A percentile compares a stretch with the other conserved stretches of the same genome.
phyloP scores from a whole-genome alignment of 768 basidiomycete species.

The Mycena epipterygia region DNA sequence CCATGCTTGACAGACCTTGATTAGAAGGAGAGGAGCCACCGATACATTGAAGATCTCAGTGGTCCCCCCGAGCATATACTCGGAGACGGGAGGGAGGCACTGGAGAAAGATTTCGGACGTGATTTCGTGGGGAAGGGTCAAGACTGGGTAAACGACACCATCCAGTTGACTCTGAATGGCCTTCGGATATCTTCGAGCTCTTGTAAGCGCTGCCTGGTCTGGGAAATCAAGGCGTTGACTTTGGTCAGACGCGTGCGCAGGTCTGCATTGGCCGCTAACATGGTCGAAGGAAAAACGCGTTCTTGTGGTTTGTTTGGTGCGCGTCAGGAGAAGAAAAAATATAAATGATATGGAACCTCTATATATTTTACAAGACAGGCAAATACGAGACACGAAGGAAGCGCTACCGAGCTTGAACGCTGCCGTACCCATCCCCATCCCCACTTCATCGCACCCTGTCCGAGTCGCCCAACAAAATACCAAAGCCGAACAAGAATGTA shows the following conservation, averaged over 20 bases:
- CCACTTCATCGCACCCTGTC: too few species aligned
- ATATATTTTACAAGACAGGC: too few species aligned
- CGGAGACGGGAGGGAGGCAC: conserved; percentile 3
- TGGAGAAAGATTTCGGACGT: conserved; percentile 8
- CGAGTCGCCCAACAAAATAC: too few species aligned
- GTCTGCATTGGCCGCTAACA: neutral
- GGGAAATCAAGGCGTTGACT: neutral
- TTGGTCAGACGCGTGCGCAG: neutral
- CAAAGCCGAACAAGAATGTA: too few species aligned
- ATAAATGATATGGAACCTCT: too few species aligned
- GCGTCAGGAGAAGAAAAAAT: too few species aligned
- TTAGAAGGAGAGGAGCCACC: conserved; percentile 38
- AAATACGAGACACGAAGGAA: too few species aligned
- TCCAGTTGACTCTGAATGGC: conserved; percentile 5
- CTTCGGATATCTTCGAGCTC: neutral
- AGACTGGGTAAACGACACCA: conserved; percentile 14
- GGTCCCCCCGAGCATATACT: too few species aligned
- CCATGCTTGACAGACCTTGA: conserved; percentile 40
- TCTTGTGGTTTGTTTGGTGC: neutral
- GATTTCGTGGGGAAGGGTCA: conserved; percentile 17
- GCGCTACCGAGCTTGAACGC: too few species aligned
- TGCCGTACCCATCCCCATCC: too few species aligned
- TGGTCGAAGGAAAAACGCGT: neutral
- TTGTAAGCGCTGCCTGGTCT: neutral
- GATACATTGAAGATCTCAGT: too few species aligned